phyloP scores from a whole-genome alignment of 148 eudicot species.

The Cornus controversa region DNA sequence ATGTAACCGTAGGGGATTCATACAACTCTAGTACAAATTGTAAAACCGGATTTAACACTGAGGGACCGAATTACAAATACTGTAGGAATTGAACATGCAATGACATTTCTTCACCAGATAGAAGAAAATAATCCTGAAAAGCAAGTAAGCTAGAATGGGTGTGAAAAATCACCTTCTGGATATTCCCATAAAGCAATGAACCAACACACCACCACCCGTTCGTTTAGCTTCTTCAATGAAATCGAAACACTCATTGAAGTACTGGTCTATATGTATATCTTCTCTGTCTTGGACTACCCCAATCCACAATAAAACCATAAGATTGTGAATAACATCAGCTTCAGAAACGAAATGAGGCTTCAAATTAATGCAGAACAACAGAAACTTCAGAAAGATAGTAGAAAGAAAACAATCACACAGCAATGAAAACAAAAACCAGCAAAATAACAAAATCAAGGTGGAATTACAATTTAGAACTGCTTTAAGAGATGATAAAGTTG shows the following conservation, averaged over 20 bases:
- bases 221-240: slow-evolving; percentile 83
- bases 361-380: not conserved
- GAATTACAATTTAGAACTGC: not conserved
- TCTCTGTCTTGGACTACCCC: slow-evolving; percentile 64
- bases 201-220: slow-evolving; percentile 72
- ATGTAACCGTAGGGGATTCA: not conserved
- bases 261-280: slow-evolving; percentile 46
- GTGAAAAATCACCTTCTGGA: slow-evolving; percentile 72
- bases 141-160: not conserved
- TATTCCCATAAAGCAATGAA: slow-evolving; percentile 92
- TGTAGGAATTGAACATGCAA: not conserved
- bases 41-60: not conserved
- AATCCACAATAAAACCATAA: slow-evolving; percentile 16
- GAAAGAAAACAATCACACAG: not conserved
- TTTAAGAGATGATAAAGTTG: not conserved
- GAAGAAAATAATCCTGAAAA: not conserved
- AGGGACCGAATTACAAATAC: not conserved
- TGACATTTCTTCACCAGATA: not conserved
- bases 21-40: not conserved
- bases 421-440: not conserved
- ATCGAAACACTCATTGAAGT: slow-evolving; percentile 72
- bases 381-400: not conserved
- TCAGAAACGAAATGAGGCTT: not conserved
- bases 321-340: slow-evolving; percentile 2
- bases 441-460: not conserved